phyloP scores from a whole-genome alignment of 192 early-diverging fungal genomes.

The Phlyctochytrium bullatum region DNA sequence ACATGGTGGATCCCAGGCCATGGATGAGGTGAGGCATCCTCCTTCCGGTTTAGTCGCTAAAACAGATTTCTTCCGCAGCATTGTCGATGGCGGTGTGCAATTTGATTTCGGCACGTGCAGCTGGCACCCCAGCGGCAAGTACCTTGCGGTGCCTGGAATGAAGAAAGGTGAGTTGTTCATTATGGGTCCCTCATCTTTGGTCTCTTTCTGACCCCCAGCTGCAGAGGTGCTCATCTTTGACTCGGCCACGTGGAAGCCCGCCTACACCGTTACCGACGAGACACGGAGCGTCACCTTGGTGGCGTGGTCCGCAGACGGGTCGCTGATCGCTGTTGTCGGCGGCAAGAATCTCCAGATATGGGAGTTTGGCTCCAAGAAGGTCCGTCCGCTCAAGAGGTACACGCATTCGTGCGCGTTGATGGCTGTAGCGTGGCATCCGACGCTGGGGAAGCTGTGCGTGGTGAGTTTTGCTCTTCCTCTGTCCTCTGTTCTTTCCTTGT shows the following conservation, averaged over 20 bases:
- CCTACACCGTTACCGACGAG: constrained; percentile 22
- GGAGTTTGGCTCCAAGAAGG: not conserved
- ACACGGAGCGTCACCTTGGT: constrained; percentile 16
- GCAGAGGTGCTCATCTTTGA: constrained; percentile 25
- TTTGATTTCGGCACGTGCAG: constrained; percentile 37
- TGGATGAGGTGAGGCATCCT: too few species aligned
- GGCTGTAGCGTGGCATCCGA: constrained; percentile 4
- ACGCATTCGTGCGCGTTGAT: not conserved
- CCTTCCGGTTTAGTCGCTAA: too few species aligned
- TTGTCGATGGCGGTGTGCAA: too few species aligned
- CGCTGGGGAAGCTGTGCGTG: not conserved
- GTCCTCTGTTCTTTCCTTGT: not conserved
- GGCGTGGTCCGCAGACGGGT: constrained; percentile 18
- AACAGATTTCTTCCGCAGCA: too few species aligned
- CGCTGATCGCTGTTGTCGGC: constrained; percentile 4
- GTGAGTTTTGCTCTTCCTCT: not conserved
- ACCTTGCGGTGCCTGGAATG: constrained; percentile 57
- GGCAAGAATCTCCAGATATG: constrained; percentile 22
- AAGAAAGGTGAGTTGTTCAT: constrained; percentile 40
- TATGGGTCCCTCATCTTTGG: too few species aligned
- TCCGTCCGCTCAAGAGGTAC: constrained; percentile 16
- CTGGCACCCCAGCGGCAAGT: constrained; percentile 65
- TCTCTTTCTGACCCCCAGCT: not conserved
- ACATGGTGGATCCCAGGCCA: too few species aligned
- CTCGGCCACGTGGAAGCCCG: constrained; percentile 28